Conservation (phyloP, 108 stramenopile genomes). For the Conticribra weissflogii region DNA sequence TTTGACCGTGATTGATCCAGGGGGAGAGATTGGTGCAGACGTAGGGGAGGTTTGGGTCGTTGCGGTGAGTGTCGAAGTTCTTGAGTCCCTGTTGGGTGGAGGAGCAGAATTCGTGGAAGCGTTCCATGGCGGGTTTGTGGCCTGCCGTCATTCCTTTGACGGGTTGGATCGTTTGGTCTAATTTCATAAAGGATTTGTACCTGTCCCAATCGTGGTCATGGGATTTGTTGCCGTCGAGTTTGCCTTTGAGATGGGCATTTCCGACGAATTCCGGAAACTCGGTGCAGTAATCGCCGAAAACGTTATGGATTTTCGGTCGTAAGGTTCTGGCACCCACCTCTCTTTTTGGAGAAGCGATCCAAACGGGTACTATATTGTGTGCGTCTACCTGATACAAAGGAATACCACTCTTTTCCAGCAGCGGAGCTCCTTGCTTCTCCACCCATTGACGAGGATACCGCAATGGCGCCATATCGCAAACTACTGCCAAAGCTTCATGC, state of each 20-base stretch:
- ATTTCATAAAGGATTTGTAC: constrained; percentile 56
- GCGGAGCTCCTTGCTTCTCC: constrained; percentile 55
- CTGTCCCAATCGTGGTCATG: constrained; percentile 51
- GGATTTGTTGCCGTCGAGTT: constrained; percentile 11
- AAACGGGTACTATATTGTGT: constrained; percentile 97
- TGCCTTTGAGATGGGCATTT: constrained; percentile 49
- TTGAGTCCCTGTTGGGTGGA: constrained; percentile 57
- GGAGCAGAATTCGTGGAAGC: constrained; percentile 77
- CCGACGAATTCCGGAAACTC: constrained; percentile 76
- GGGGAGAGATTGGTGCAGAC: constrained; percentile 88
- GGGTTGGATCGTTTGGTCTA: constrained; percentile 63
- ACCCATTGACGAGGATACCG: constrained; percentile 73
- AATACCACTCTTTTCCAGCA: constrained; percentile 49
- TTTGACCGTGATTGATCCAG: constrained; percentile 90
- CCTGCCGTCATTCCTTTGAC: constrained; percentile 79
- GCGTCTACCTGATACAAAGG: constrained; percentile 97
- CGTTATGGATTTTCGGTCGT: constrained; percentile 91
- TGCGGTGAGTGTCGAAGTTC: constrained; percentile 83
- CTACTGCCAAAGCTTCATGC: constrained; percentile 62
- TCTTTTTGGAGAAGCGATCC: constrained; percentile 90
- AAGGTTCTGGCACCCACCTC: constrained; percentile 97
- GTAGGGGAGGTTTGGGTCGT: constrained; percentile 87
- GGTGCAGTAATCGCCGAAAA: constrained; percentile 69
- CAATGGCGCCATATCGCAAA: constrained; percentile 92
- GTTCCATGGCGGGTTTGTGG: constrained; percentile 63